Evolutionary conservation across 139 green algal species (phyloP).

Genomic region (Choricystis sp.): DNA sequence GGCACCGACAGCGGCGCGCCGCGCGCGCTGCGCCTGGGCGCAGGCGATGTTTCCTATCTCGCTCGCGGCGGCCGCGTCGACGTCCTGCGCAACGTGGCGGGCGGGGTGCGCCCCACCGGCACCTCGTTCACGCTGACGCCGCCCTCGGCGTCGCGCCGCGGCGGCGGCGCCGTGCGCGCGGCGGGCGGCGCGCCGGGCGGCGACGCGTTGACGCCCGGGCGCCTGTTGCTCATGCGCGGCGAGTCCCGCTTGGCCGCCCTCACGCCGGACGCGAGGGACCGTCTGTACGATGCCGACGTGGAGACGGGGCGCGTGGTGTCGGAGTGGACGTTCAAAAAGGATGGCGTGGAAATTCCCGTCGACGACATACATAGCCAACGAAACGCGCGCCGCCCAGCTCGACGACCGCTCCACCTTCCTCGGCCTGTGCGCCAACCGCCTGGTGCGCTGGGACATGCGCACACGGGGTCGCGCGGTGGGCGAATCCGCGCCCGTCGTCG

Average conservation of each 20-base stretch:
- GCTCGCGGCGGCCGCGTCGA: conserved; percentile 55
- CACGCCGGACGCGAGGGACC: conserved; percentile 25
- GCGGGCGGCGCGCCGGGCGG: neutral
- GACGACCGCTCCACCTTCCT: conserved; percentile 66
- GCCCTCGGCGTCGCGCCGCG: conserved; percentile 1
- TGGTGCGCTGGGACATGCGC: conserved; percentile 71
- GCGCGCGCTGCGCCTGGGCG: conserved; percentile 38
- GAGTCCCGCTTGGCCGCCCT: conserved; percentile 83
- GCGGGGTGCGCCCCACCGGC: conserved; percentile 38
- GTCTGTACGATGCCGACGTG: conserved; percentile 49
- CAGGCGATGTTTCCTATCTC: conserved; percentile 57
- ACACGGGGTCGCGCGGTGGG: conserved; percentile 36
- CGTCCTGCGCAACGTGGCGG: conserved; percentile 68
- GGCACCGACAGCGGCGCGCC: neutral
- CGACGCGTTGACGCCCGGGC: conserved; percentile 25
- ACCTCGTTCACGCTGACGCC: conserved; percentile 20
- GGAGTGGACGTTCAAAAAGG: conserved; percentile 75
- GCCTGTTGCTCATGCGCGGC: conserved; percentile 45
- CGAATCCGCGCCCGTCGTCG: conserved; percentile 20
- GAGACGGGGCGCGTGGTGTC: conserved; percentile 48
- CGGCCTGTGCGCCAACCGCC: conserved; percentile 70
- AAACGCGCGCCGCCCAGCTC: conserved; percentile 30
- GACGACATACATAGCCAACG: conserved; percentile 57
- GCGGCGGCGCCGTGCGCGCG: conserved; percentile 4
- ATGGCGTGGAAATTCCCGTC: conserved; percentile 55